Evolutionary conservation across 441 rosid species (phyloP).

Genomic region (Adansonia gregorii): DNA sequence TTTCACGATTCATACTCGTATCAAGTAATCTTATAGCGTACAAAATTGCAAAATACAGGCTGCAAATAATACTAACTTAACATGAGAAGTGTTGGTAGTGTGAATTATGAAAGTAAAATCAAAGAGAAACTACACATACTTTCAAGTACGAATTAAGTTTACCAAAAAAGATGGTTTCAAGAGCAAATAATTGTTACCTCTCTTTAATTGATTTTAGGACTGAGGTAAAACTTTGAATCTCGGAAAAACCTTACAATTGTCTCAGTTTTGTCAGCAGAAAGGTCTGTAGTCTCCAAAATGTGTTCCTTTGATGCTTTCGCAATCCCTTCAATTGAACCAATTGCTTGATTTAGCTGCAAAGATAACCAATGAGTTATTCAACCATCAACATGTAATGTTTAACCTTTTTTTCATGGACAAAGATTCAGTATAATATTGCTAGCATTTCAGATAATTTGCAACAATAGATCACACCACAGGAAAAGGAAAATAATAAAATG

Average conservation of each 20-base stretch:
- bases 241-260: slow-evolving; percentile 65
- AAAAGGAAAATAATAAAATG: not conserved
- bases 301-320: slow-evolving; percentile 76
- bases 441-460: slow-evolving; percentile 4
- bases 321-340: slow-evolving; percentile 86
- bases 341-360: slow-evolving; percentile 80
- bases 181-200: slow-evolving; percentile 7
- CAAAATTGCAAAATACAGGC: too few species aligned
- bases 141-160: not conserved
- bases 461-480: not conserved
- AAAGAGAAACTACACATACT: not conserved
- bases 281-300: slow-evolving; percentile 79
- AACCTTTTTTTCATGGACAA: slow-evolving; percentile 14
- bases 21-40: too few species aligned
- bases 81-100: not conserved
- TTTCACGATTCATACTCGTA: too few species aligned
- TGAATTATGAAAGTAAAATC: not conserved
- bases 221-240: slow-evolving; percentile 70
- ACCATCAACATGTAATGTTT: slow-evolving; percentile 14
- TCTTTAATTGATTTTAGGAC: slow-evolving; percentile 61
- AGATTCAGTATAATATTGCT: not conserved
- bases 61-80: too few species aligned
- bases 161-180: not conserved
- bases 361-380: slow-evolving; percentile 4
- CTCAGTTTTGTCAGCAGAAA: slow-evolving; percentile 78